Conservation (phyloP, 768 basidiomycete genomes). For the Trametes cubensis region DNA sequence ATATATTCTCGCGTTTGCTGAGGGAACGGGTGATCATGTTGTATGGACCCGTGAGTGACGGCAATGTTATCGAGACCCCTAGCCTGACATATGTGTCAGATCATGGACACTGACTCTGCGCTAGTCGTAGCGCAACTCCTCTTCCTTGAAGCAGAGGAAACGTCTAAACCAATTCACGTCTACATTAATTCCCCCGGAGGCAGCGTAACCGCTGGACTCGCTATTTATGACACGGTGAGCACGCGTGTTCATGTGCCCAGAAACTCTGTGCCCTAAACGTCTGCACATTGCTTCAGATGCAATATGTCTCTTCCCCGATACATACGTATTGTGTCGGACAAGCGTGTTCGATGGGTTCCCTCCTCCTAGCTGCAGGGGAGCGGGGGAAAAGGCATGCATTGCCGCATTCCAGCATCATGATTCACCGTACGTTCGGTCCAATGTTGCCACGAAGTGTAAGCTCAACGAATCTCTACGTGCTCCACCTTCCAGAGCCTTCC, state of each 20-base stretch:
- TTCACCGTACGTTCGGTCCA: slow-evolving; percentile 72
- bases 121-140: slow-evolving; percentile 89
- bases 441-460: neutral
- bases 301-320: slow-evolving; percentile 92
- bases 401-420: slow-evolving; percentile 96
- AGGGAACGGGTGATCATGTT: slow-evolving; percentile 96
- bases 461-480: neutral
- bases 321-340: slow-evolving; percentile 97
- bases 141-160: slow-evolving; percentile 95
- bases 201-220: slow-evolving; percentile 92
- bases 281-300: slow-evolving; percentile 71
- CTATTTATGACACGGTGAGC: slow-evolving; percentile 95
- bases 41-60: slow-evolving; percentile 76
- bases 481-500: slow-evolving; percentile 73
- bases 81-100: slow-evolving; percentile 46
- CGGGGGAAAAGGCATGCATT: slow-evolving; percentile 89
- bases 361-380: slow-evolving; percentile 88
- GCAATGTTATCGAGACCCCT: no score
- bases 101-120: slow-evolving; percentile 87
- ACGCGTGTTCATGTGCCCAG: no score
- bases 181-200: slow-evolving; percentile 98
- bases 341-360: slow-evolving; percentile 95
- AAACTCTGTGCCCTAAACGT: slow-evolving; percentile 1
- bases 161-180: slow-evolving; percentile 90
- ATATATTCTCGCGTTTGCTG: slow-evolving; percentile 93